Evolutionary conservation across 306 rosid genomes (phyloP).

Genomic region (Quercus bicolor): DNA sequence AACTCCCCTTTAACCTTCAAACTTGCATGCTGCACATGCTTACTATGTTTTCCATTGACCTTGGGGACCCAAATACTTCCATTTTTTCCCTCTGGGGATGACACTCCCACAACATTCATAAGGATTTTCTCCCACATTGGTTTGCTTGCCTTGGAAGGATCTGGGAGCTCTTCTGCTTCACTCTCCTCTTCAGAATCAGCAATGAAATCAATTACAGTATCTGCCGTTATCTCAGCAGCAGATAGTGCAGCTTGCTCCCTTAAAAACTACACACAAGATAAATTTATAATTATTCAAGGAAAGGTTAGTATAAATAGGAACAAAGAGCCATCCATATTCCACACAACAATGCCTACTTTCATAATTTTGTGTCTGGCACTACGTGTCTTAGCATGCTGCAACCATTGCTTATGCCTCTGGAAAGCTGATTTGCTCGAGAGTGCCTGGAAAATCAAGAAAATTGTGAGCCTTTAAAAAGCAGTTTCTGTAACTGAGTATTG

Average conservation of each 20-base stretch:
- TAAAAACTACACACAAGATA: slow-evolving; percentile 64
- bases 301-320: neutral
- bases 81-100: slow-evolving; percentile 50
- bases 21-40: slow-evolving; percentile 51
- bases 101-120: slow-evolving; percentile 44
- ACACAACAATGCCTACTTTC: slow-evolving; percentile 57
- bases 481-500: neutral
- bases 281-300: slow-evolving; percentile 21
- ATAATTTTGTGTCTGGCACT: slow-evolving; percentile 98
- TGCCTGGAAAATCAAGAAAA: slow-evolving; percentile 51
- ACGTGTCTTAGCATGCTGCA: slow-evolving; percentile 98
- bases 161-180: slow-evolving; percentile 55
- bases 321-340: slow-evolving; percentile 8
- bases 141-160: slow-evolving; percentile 45
- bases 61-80: slow-evolving; percentile 67
- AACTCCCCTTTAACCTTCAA: slow-evolving; percentile 63
- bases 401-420: slow-evolving; percentile 97
- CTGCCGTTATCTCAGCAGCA: slow-evolving; percentile 87
- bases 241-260: slow-evolving; percentile 93
- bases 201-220: slow-evolving; percentile 65
- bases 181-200: slow-evolving; percentile 74
- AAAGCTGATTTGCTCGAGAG: slow-evolving; percentile 97
- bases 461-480: slow-evolving; percentile 24
- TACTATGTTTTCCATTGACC: slow-evolving; percentile 86
- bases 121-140: slow-evolving; percentile 47